Evolutionary conservation across 2,329 filamentous ascomycete species (phyloP).

Genomic region (Colletotrichum viniferum): DNA sequence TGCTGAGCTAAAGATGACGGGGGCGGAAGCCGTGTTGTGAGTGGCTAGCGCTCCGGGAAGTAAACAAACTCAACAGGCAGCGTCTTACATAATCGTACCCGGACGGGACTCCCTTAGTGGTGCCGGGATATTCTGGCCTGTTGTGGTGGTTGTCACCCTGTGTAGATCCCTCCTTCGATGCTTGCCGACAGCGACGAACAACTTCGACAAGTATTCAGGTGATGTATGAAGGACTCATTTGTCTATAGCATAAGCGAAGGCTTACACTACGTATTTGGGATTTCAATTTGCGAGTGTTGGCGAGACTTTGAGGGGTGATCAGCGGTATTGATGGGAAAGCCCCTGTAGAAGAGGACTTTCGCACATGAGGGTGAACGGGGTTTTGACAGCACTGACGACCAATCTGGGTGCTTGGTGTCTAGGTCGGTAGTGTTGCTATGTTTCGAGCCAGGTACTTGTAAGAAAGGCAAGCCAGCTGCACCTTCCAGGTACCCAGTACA

Average conservation of each 20-base stretch:
- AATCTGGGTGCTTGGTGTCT: background rate
- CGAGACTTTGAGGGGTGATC: background rate
- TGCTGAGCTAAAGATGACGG: background rate
- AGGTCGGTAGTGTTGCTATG: background rate
- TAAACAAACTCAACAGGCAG: slow-evolving; percentile 26
- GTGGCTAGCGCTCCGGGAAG: slow-evolving; percentile 24
- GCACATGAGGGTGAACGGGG: background rate
- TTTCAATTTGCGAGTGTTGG: background rate
- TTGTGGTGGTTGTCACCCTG: background rate
- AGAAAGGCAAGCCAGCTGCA: background rate
- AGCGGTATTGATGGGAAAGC: background rate
- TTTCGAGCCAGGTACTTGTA: background rate
- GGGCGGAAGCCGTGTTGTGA: slow-evolving; percentile 12
- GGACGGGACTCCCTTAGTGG: background rate
- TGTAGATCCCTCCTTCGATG: background rate
- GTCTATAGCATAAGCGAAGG: background rate
- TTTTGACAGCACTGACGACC: background rate
- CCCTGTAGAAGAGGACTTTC: background rate
- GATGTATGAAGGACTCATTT: background rate
- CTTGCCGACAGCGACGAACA: background rate
- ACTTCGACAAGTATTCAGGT: background rate
- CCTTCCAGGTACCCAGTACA: background rate
- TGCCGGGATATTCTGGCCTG: background rate
- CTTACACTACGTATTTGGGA: background rate
- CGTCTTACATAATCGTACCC: slow-evolving; percentile 15